These are phyloP conservation scores for Plectosphaerella plurivora DNA, from an alignment of 2,329 filamentous ascomycete genomes.

Conservation along the genomic window DNA sequence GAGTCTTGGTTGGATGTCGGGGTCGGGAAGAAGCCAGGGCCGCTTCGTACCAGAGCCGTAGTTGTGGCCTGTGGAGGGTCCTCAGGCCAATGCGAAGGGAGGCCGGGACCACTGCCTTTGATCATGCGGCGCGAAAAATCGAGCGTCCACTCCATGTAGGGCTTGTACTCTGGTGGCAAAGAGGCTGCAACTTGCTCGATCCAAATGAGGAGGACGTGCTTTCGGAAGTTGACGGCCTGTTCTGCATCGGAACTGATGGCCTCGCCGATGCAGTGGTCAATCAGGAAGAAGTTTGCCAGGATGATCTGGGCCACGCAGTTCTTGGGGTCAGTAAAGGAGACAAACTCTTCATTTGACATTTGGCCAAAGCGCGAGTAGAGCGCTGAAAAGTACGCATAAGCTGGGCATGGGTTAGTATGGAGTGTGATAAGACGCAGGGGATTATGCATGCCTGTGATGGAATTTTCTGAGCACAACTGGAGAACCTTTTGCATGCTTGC, in stretches of 20 bases:
- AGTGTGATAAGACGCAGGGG: not conserved
- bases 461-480: conserved; percentile 16
- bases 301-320: conserved; percentile 28
- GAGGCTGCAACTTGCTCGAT: conserved; percentile 25
- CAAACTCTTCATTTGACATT: conserved; percentile 24
- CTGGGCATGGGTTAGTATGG: conserved; percentile 3
- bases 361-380: conserved; percentile 22
- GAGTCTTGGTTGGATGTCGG: not conserved
- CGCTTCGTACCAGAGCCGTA: not conserved
- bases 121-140: conserved; percentile 15
- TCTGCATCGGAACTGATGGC: conserved; percentile 3
- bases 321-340: conserved; percentile 20
- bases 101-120: not conserved
- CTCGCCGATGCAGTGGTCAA: conserved; percentile 20
- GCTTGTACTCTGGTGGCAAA: conserved; percentile 22
- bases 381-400: conserved; percentile 16
- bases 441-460: conserved; percentile 20
- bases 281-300: conserved; percentile 29
- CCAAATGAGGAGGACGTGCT: conserved; percentile 31
- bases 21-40: not conserved
- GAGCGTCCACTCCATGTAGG: conserved; percentile 27
- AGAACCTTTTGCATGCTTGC: conserved; percentile 23
- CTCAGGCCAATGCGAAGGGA: not conserved
- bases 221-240: conserved; percentile 15
- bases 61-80: not conserved